Base-by-base conservation (phyloP, 2,329 filamentous ascomycete species). In the Alternaria longipes region DNA sequence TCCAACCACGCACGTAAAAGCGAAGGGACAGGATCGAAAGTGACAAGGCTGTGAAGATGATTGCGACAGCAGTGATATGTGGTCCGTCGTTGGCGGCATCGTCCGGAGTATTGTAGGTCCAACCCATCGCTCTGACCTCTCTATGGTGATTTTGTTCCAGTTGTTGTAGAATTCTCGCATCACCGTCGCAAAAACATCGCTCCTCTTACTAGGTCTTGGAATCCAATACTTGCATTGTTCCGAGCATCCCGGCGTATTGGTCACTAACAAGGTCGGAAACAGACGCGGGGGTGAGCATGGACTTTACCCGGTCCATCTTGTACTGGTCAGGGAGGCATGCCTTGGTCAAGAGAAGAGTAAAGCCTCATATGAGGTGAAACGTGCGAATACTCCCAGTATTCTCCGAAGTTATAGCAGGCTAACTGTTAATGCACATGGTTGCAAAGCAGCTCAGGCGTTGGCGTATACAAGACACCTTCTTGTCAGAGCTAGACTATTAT, bases 61-160 rank as follows among this genome's bases (percentile, higher is more conserved):
- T 61, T 4, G 60, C 56, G 9, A 66, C 14, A 22, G 40, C 47
- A 7, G 56, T 42, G 14, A 68, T 60, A 11, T 53, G 54, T n/a
- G 54, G 45, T 8, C 59, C 59, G 14, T 60, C 44, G 24, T 62
- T 66, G 8, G 44, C 47, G 26, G 42, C 52, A 26, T 45, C 16
- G 3, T 64, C 60, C 11, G 56, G 26, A 22, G 63, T 59, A 26
- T 66, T 60, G 50, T 62, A 62, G 18, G 65, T 42, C 65, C 65
- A 64, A 42, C 59, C 65, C 61, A 66, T 68, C 38, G 11, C 16
- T 16, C 18, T 34, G 46, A 16, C 18, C 32, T 49, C 14, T 32
- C 14, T 8, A 20, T 12, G 30, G 46, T 9, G 18, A 34, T 24
- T 36, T 36, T 12, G 30, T 34, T 49, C 18, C 22, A 11, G 16